Evolutionary conservation across 2,329 filamentous ascomycete genomes (phyloP), one percentile per base, ranked within the genome.

Genomic region (Cryphonectria japonica): DNA sequence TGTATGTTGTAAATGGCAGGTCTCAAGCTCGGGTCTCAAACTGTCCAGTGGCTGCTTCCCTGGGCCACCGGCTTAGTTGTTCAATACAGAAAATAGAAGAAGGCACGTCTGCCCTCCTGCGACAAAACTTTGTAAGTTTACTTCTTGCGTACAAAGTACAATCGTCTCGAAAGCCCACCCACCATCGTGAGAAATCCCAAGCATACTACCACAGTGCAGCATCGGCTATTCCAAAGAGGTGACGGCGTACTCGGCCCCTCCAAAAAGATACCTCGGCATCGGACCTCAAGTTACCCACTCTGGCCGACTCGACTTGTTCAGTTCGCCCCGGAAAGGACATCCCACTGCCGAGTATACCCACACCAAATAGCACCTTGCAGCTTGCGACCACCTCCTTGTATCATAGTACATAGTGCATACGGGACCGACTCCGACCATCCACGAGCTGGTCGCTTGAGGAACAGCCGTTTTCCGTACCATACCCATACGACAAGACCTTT

Each of bases 241-340:
- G 37, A 59, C 65, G 46, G 65, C 66, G 46, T 61, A 43, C 65
- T 37, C 50, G 41, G 50, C 39, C 11, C 26, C 66, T 7, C 41
- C 63, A 32, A 61, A 67, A 57, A 67, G 43, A 61, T 69, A 69
- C 70, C 70, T 72, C 70, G 70, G 70, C 70, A 69, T 72, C 67
- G 46, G 63, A 43, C 62, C 65, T 60, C 67, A 65, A n/a, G 11
- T 59, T 59, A 59, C 19, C 54, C 54, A 59, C 54, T 16, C 52
- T 57, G 63, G 60, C 63, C 62, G 50, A n/a, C 57, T 22, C 52
- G 52, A 59, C 39, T 34, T 39, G 37, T 19, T 26, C 34, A n/a
- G 19, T 61, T 60, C 37, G 61, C 66, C 66, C 26, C 69, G 41
- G 66, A 52, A 69, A 66, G 41, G 41, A 59, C 46, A 67, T 61